These are phyloP conservation scores for Mortierella sp. DNA, from an alignment of 371 early-diverging fungal species.

Conservation along the genomic window DNA sequence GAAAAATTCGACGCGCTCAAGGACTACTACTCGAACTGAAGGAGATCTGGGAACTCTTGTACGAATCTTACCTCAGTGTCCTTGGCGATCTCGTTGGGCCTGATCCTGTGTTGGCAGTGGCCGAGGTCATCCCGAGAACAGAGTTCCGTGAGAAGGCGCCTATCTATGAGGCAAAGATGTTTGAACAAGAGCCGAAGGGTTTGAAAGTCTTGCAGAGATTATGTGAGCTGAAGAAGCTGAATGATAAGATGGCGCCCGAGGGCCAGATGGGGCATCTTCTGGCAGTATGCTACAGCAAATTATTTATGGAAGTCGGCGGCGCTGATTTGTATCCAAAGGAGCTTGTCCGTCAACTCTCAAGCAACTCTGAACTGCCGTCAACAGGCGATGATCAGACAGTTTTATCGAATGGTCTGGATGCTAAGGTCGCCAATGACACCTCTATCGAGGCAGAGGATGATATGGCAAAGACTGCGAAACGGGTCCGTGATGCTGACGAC, in stretches of 20 bases:
- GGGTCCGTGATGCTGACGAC: background rate
- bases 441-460: background rate
- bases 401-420: no score
- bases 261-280: slow-evolving; percentile 56
- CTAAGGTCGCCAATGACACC: background rate
- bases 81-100: slow-evolving; percentile 49
- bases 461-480: background rate
- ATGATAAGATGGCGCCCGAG: slow-evolving; percentile 58
- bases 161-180: slow-evolving; percentile 55
- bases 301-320: slow-evolving; percentile 56
- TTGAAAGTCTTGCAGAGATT: slow-evolving; percentile 40
- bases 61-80: slow-evolving; percentile 56
- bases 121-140: slow-evolving; percentile 48
- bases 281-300: slow-evolving; percentile 52
- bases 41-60: slow-evolving; percentile 61
- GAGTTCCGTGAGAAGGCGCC: slow-evolving; percentile 57
- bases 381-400: background rate
- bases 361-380: background rate
- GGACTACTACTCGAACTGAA: slow-evolving; percentile 64
- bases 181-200: slow-evolving; percentile 42
- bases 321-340: slow-evolving; percentile 48
- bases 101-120: slow-evolving; percentile 25
- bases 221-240: slow-evolving; percentile 60
- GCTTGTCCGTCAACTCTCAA: slow-evolving; percentile 31
- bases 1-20: slow-evolving; percentile 66